A percentile compares a stretch with the other conserved stretches of the same genome.
phyloP scores from a whole-genome alignment of 208 protist genomes.

The Porcisia hertigi region DNA sequence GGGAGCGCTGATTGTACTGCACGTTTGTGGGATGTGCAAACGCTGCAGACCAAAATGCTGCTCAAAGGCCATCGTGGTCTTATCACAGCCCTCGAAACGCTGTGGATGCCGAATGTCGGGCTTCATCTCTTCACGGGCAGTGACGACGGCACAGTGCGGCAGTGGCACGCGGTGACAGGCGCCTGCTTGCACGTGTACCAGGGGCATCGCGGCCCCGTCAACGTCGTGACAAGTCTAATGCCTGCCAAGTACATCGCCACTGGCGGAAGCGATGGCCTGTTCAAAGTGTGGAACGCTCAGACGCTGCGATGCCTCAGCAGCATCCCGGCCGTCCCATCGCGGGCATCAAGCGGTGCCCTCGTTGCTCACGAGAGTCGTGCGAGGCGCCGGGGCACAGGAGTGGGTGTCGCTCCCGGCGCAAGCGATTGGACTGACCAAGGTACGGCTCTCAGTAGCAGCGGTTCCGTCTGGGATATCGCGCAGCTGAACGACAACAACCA shows the following conservation, averaged over 20 bases:
- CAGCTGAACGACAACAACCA: constrained; percentile 16
- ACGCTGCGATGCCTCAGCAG: constrained; percentile 34
- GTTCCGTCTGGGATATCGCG: constrained; percentile 34
- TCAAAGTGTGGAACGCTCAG: constrained; percentile 46
- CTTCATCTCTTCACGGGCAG: constrained; percentile 50
- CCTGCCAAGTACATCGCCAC: constrained; percentile 37
- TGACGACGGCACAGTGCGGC: constrained; percentile 57
- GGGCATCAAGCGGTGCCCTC: background rate
- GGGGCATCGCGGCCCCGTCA: constrained; percentile 43
- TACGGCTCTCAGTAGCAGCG: background rate
- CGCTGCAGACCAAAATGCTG: constrained; percentile 40
- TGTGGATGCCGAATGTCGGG: constrained; percentile 27
- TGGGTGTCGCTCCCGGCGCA: background rate
- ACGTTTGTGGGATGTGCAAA: constrained; percentile 45
- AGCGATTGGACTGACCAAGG: background rate
- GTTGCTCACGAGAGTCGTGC: background rate
- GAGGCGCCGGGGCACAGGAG: background rate
- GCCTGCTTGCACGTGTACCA: constrained; percentile 49
- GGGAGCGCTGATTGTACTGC: constrained; percentile 42
- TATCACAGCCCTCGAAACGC: constrained; percentile 27
- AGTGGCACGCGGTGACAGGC: constrained; percentile 41
- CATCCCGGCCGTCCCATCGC: constrained; percentile 27
- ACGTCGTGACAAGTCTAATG: constrained; percentile 36
- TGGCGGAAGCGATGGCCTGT: constrained; percentile 30
- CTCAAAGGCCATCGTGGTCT: constrained; percentile 46